These are phyloP conservation scores for Leptographium flavum DNA, from an alignment of 2,329 filamentous ascomycete genomes.

Conservation along the genomic window DNA sequence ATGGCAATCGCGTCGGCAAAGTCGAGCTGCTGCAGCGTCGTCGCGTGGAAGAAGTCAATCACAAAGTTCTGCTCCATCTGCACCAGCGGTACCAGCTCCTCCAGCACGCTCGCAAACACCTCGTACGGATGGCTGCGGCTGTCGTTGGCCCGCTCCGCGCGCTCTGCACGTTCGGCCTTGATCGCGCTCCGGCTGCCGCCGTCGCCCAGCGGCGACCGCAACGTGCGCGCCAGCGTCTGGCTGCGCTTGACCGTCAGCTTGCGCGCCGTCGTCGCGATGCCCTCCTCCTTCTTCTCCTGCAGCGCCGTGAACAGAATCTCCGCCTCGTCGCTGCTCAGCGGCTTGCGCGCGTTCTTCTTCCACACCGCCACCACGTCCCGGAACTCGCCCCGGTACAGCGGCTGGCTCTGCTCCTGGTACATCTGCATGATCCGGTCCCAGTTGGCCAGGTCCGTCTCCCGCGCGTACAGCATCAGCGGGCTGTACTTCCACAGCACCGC, in stretches of 20 bases:
- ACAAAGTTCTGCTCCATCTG: constrained; percentile 95
- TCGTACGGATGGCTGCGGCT: constrained; percentile 63
- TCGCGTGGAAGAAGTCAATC: constrained; percentile 91
- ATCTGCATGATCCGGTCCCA: constrained; percentile 70
- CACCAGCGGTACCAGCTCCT: constrained; percentile 70
- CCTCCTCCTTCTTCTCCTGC: constrained; percentile 73
- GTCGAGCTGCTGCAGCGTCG: constrained; percentile 67
- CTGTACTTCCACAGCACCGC: constrained; percentile 76
- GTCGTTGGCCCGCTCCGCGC: constrained; percentile 41
- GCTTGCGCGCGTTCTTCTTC: constrained; percentile 66
- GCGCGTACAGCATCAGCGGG: constrained; percentile 73
- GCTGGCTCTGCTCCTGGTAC: constrained; percentile 64
- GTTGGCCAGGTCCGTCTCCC: constrained; percentile 67
- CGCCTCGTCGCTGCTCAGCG: constrained; percentile 56
- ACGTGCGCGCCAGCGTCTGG: constrained; percentile 65
- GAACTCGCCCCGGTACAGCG: constrained; percentile 72
- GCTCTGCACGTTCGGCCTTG: background rate
- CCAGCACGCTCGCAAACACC: constrained; percentile 64
- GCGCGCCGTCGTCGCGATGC: constrained; percentile 59
- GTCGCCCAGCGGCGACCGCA: constrained; percentile 55
- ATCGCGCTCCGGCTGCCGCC: constrained; percentile 20
- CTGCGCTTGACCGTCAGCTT: constrained; percentile 91
- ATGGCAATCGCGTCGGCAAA: constrained; percentile 68
- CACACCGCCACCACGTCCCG: constrained; percentile 62
- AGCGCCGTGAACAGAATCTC: constrained; percentile 75